Evolutionary conservation across 331 rosid species (phyloP).

Genomic region (Quercus tomentella): DNA sequence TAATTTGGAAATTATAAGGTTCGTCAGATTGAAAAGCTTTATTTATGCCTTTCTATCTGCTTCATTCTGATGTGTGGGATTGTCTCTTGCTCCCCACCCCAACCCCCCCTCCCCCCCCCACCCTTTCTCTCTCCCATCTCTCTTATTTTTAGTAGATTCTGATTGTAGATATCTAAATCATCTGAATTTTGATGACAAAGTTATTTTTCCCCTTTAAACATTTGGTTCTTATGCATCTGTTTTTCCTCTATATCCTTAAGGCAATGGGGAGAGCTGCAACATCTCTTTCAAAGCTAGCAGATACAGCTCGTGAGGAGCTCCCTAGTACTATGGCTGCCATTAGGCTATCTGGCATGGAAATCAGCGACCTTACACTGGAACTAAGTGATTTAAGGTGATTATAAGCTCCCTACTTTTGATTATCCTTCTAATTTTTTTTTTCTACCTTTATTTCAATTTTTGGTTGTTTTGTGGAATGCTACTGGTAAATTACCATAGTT

Average conservation of each 20-base stretch:
- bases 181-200: neutral
- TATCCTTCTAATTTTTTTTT: neutral
- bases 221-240: neutral
- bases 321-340: conserved; percentile 98
- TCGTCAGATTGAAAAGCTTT: neutral
- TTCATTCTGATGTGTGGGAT: neutral
- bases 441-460: conserved; percentile 12
- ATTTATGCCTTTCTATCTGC: neutral
- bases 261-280: conserved; percentile 91
- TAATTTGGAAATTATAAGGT: neutral
- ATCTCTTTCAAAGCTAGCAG: conserved; percentile 89
- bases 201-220: neutral
- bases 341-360: conserved; percentile 98
- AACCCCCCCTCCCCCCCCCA: no score
- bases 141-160: neutral
- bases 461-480: conserved; percentile 2
- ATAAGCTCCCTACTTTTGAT: conserved; percentile 4
- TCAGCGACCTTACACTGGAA: conserved; percentile 76
- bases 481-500: neutral
- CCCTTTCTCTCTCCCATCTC: no score
- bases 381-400: conserved; percentile 79
- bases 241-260: conserved; percentile 28
- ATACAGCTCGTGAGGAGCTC: conserved; percentile 90
- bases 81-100: neutral
- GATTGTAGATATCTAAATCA: neutral